Evolutionary conservation across 2,329 filamentous ascomycete species (phyloP).

Genomic region (Acarospora socialis): DNA sequence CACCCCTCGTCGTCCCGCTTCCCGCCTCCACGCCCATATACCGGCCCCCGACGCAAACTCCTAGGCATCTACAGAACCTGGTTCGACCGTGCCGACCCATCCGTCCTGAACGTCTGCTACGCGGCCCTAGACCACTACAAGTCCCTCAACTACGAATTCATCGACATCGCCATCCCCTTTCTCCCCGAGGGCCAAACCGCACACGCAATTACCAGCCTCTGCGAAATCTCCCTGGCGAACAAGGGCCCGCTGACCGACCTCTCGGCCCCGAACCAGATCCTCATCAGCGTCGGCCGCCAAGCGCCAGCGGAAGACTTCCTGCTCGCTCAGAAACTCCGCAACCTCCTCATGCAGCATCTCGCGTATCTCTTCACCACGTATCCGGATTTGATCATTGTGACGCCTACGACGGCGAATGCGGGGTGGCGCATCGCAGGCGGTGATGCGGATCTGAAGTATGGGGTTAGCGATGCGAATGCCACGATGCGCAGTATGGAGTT

Average conservation of each 20-base stretch:
- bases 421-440: conserved; percentile 58
- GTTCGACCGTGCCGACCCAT: conserved; percentile 53
- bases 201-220: conserved; percentile 63
- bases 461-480: conserved; percentile 58
- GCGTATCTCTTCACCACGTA: conserved; percentile 54
- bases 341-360: conserved; percentile 65
- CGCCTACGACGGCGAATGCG: conserved; percentile 59
- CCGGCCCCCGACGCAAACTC: conserved; percentile 37
- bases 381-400: conserved; percentile 64
- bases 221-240: conserved; percentile 46
- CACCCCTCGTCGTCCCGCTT: conserved; percentile 50
- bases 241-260: conserved; percentile 41
- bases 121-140: conserved; percentile 43
- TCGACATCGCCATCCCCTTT: conserved; percentile 38
- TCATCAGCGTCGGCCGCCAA: conserved; percentile 50
- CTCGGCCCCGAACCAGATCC: conserved; percentile 53
- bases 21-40: conserved; percentile 37
- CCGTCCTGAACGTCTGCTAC: conserved; percentile 49
- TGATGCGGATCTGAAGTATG: conserved; percentile 44
- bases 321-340: conserved; percentile 57
- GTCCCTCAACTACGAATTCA: conserved; percentile 27
- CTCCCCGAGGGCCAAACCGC: conserved; percentile 59
- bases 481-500: conserved; percentile 72
- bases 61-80: conserved; percentile 57
- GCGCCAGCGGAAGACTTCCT: conserved; percentile 57